These are phyloP conservation scores for Rostrohypoxylon terebratum DNA, from an alignment of 495 filamentous ascomycete genomes.

Conservation along the genomic window DNA sequence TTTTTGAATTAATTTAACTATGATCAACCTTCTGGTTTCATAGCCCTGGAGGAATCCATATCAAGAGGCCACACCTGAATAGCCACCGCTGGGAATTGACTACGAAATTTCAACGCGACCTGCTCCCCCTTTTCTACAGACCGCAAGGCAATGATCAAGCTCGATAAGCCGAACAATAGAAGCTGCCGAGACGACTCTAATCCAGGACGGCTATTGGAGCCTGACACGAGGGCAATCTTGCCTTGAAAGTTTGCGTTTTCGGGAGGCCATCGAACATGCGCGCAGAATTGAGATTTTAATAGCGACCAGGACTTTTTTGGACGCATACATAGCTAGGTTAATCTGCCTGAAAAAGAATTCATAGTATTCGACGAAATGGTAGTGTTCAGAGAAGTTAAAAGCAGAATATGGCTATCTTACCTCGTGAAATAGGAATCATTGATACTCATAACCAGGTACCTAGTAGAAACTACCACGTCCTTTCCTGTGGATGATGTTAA, in stretches of 20 bases:
- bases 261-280: neutral
- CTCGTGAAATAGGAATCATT: neutral
- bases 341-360: neutral
- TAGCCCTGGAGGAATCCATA: constrained; percentile 52
- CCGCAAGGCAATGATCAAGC: constrained; percentile 66
- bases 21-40: constrained; percentile 21
- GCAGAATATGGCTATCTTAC: neutral
- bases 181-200: constrained; percentile 62
- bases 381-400: neutral
- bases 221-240: constrained; percentile 65
- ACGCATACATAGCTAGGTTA: neutral
- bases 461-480: neutral
- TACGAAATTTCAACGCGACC: constrained; percentile 51
- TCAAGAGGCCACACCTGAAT: constrained; percentile 64
- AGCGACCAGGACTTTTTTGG: neutral
- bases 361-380: neutral
- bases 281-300: constrained; percentile 2
- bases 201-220: constrained; percentile 67
- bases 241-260: constrained; percentile 45
- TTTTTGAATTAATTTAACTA: constrained; percentile 42
- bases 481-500: neutral
- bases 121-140: constrained; percentile 57
- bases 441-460: neutral
- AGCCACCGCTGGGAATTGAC: constrained; percentile 49
- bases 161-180: constrained; percentile 54